Evolutionary conservation across 2,329 filamentous ascomycete genomes (phyloP).

Genomic region (Colletotrichum nymphaeae): DNA sequence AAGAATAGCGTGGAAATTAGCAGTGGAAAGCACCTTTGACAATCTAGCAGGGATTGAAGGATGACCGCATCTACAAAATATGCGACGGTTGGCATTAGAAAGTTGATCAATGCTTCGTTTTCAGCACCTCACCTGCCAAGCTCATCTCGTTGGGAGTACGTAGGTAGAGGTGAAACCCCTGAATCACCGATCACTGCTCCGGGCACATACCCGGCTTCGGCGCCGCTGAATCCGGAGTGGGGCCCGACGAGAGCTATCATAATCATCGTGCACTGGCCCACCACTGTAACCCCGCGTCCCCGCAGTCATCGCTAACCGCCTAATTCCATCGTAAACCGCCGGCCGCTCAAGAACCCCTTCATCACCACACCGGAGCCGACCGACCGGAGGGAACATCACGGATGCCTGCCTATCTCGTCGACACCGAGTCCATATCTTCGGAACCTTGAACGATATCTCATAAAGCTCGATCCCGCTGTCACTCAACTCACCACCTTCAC

Average conservation of each 20-base stretch:
- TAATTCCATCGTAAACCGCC: slow-evolving; percentile 31
- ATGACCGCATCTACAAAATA: not conserved
- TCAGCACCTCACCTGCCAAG: too few species aligned
- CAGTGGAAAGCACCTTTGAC: not conserved
- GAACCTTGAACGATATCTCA: not conserved
- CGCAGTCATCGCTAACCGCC: slow-evolving; percentile 9
- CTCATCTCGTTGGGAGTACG: not conserved
- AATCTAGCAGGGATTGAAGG: not conserved
- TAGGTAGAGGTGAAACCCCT: not conserved
- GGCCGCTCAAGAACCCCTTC: not conserved
- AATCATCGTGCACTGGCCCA: slow-evolving; percentile 17
- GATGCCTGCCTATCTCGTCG: slow-evolving; percentile 13
- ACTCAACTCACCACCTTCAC: not conserved
- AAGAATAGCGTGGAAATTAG: not conserved
- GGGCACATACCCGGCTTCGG: not conserved
- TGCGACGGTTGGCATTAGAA: too few species aligned
- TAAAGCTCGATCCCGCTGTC: not conserved
- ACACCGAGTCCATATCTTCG: not conserved
- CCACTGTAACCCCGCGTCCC: slow-evolving; percentile 13
- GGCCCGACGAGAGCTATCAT: too few species aligned
- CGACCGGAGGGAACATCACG: slow-evolving; percentile 12
- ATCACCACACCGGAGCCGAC: slow-evolving; percentile 3
- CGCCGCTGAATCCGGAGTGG: not conserved
- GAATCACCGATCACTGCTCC: not conserved
- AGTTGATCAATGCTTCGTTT: too few species aligned